These are phyloP conservation scores for Pichia manshurica DNA, from an alignment of 805 yeast genomes.

Conservation along the genomic window DNA sequence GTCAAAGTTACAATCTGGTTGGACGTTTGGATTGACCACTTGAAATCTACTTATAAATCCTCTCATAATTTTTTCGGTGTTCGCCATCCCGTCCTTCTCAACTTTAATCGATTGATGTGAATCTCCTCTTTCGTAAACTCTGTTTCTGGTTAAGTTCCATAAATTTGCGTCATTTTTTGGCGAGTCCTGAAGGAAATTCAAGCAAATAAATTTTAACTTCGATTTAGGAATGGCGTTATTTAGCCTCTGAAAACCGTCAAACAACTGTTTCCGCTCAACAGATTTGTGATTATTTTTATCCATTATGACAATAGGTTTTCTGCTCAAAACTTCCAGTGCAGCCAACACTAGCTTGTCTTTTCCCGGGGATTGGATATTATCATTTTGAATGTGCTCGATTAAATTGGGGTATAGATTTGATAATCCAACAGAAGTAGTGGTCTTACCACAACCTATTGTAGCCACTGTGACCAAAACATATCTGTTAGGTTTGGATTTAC, in stretches of 20 bases:
- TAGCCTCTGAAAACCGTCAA: conserved; percentile 43
- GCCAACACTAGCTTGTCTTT: conserved; percentile 43
- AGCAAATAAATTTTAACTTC: conserved; percentile 54
- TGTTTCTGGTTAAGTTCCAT: conserved; percentile 47
- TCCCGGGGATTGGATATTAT: conserved; percentile 51
- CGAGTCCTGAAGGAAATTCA: conserved; percentile 47
- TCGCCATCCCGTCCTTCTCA: conserved; percentile 38
- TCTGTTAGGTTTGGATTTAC: conserved; percentile 37
- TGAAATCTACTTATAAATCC: conserved; percentile 72
- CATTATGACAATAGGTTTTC: conserved; percentile 50
- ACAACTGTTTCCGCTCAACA: conserved; percentile 63
- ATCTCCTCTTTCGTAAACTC: conserved; percentile 72
- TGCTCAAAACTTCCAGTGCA: conserved; percentile 38
- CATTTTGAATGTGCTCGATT: conserved; percentile 81
- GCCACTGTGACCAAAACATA: conserved; percentile 77
- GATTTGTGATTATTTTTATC: conserved; percentile 80
- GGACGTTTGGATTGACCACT: conserved; percentile 38
- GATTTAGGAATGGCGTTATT: conserved; percentile 40
- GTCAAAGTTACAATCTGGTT: conserved; percentile 69
- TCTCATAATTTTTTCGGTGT: conserved; percentile 58
- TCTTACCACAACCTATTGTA: conserved; percentile 92
- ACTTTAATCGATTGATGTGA: conserved; percentile 79
- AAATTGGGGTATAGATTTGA: conserved; percentile 42
- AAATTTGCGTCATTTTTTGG: conserved; percentile 27
- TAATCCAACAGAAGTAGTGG: conserved; percentile 68